Conservation (phyloP, 2,329 filamentous ascomycete species). For the Biscogniauxia sp. region DNA sequence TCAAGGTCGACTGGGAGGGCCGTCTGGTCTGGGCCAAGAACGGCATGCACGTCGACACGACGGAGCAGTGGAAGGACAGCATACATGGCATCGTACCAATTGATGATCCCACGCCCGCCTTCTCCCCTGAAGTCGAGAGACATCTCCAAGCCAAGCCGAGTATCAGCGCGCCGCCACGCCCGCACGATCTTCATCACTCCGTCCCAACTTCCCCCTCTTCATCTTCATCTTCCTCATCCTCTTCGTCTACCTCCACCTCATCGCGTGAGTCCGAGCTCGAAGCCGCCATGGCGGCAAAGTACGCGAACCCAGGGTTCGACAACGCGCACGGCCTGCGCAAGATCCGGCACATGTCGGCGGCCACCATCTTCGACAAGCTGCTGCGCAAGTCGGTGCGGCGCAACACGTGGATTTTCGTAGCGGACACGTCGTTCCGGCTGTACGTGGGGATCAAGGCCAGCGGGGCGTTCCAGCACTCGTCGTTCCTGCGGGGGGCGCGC, state of each 20-base stretch:
- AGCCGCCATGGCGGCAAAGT: constrained; percentile 61
- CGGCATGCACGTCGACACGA: constrained; percentile 72
- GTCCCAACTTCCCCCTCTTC: constrained; percentile 2
- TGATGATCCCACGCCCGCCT: constrained; percentile 59
- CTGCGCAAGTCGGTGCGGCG: constrained; percentile 76
- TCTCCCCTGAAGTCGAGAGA: constrained; percentile 35
- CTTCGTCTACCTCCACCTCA: constrained; percentile 30
- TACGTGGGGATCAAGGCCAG: constrained; percentile 90
- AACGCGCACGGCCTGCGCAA: constrained; percentile 54
- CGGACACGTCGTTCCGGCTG: constrained; percentile 78
- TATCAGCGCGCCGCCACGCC: constrained; percentile 23
- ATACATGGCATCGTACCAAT: constrained; percentile 68
- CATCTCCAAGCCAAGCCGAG: constrained; percentile 24
- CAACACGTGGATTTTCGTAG: constrained; percentile 92
- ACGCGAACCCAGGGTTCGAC: constrained; percentile 62
- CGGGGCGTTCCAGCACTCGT: constrained; percentile 87
- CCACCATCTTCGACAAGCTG: constrained; percentile 74
- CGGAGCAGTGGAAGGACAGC: constrained; percentile 73
- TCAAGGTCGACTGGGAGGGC: constrained; percentile 71
- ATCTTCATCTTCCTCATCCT: neutral
- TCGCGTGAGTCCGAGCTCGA: constrained; percentile 49
- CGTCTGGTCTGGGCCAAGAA: constrained; percentile 87
- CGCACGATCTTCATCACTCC: constrained; percentile 14
- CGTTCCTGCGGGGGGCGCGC: constrained; percentile 78
- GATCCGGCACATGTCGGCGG: constrained; percentile 64